Conservation (phyloP, 2,329 filamentous ascomycete genomes). For the Hypoxylon sp. region DNA sequence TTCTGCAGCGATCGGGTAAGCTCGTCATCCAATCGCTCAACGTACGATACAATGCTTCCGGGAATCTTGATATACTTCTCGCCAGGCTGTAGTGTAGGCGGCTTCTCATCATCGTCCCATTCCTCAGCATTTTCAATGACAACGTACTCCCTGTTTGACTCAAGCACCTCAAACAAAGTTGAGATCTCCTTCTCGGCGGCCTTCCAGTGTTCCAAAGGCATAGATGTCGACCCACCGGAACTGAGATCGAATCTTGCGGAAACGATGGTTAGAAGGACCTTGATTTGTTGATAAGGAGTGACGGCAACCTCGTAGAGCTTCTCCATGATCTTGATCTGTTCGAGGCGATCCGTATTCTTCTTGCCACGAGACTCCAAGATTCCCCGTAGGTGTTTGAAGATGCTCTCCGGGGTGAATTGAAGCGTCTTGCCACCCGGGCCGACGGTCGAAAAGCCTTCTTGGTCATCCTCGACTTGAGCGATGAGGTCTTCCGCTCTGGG, state of each 20-base stretch:
- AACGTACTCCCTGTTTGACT: constrained; percentile 83
- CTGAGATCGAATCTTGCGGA: constrained; percentile 96
- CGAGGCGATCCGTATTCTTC: constrained; percentile 96
- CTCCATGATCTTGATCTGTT: constrained; percentile 98
- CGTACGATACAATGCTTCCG: constrained; percentile 93
- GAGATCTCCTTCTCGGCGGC: constrained; percentile 89
- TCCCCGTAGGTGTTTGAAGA: constrained; percentile 93
- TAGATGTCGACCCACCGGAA: constrained; percentile 80
- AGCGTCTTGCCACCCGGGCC: constrained; percentile 90
- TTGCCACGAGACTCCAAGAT: constrained; percentile 97
- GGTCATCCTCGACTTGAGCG: constrained; percentile 72
- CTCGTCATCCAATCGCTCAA: constrained; percentile 96
- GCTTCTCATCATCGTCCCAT: constrained; percentile 99
- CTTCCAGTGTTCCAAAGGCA: constrained; percentile 98
- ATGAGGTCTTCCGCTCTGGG: constrained; percentile 66
- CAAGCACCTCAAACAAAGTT: constrained; percentile 82
- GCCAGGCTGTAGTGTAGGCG: constrained; percentile 78
- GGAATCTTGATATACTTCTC: constrained; percentile 91
- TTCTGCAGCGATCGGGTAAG: constrained; percentile 96
- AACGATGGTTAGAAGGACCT: constrained; percentile 90
- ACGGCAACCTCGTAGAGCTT: constrained; percentile 90
- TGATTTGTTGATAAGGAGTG: constrained; percentile 93
- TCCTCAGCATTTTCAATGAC: constrained; percentile 95
- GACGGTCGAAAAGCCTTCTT: constrained; percentile 91
- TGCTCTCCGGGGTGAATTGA: constrained; percentile 95